These are phyloP conservation scores for Calocybe gangraenosa DNA, from an alignment of 768 basidiomycete species.

Conservation along the genomic window DNA sequence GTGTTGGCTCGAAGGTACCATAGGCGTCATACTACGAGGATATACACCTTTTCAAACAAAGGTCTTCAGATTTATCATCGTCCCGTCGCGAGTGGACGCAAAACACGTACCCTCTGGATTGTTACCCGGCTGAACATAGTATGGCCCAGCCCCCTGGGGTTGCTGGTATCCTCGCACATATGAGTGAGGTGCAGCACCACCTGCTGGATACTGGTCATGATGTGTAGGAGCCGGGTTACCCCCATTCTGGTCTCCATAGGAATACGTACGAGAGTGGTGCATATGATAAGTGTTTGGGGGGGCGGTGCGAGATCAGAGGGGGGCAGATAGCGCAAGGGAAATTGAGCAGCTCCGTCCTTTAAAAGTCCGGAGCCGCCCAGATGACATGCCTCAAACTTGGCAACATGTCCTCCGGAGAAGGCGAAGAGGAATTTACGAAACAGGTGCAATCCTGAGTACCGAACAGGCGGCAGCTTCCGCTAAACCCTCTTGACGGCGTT, in stretches of 20 bases:
- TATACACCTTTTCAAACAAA: conserved; percentile 21
- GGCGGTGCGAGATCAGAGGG: conserved; percentile 22
- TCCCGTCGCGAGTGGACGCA: not conserved
- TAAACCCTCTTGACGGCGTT: conserved; percentile 31
- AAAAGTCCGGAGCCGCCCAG: conserved; percentile 40
- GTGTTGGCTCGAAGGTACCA: conserved; percentile 24
- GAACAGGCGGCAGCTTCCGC: conserved; percentile 35
- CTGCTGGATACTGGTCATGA: conserved; percentile 23
- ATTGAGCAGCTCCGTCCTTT: conserved; percentile 31
- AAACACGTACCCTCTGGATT: conserved; percentile 13
- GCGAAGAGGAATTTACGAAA: conserved; percentile 36
- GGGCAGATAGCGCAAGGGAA: conserved; percentile 13
- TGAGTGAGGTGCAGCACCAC: conserved; percentile 9
- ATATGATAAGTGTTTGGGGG: conserved; percentile 25
- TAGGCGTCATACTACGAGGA: conserved; percentile 35
- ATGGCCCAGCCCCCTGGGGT: conserved; percentile 29
- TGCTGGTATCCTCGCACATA: conserved; percentile 25
- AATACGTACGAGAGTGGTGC: conserved; percentile 39
- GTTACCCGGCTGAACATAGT: conserved; percentile 27
- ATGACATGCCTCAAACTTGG: conserved; percentile 38
- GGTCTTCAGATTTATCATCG: not conserved
- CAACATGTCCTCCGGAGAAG: conserved; percentile 32
- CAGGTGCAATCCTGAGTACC: conserved; percentile 33
- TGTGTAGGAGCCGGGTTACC: conserved; percentile 24
- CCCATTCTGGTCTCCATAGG: conserved; percentile 34